These are phyloP conservation scores for Talaromyces atroroseus DNA, from an alignment of 2,329 filamentous ascomycete species.

Conservation along the genomic window DNA sequence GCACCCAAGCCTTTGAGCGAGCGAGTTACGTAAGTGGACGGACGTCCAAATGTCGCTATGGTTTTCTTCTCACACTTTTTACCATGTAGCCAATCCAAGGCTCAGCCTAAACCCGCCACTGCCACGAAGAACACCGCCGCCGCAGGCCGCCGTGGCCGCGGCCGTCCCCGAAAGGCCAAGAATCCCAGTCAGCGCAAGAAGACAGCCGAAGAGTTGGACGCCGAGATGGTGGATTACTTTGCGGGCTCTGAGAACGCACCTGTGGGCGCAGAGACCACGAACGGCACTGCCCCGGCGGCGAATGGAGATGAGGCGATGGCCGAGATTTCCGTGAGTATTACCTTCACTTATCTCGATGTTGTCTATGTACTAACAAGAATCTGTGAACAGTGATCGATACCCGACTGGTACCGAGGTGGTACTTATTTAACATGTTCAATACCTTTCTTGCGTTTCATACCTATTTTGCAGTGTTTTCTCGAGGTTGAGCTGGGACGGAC, in stretches of 20 bases:
- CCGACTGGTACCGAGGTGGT: background rate
- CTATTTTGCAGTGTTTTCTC: background rate
- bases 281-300: conserved; percentile 42
- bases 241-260: conserved; percentile 38
- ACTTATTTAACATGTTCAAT: background rate
- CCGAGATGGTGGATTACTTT: conserved; percentile 97
- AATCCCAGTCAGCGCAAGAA: conserved; percentile 69
- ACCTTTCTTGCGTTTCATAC: background rate
- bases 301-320: conserved; percentile 52
- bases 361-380: background rate
- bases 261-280: conserved; percentile 41
- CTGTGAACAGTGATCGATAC: conserved; percentile 3
- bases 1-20: conserved; percentile 73
- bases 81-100: conserved; percentile 53
- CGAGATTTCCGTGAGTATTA: conserved; percentile 49
- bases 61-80: conserved; percentile 20
- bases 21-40: conserved; percentile 65
- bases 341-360: background rate
- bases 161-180: conserved; percentile 51
- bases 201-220: conserved; percentile 91
- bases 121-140: conserved; percentile 59
- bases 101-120: conserved; percentile 77
- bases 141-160: conserved; percentile 42
- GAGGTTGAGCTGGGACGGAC: background rate
- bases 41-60: background rate